Conservation (phyloP, 163 green algal species). For the Trebouxiophyceae sp. region DNA sequence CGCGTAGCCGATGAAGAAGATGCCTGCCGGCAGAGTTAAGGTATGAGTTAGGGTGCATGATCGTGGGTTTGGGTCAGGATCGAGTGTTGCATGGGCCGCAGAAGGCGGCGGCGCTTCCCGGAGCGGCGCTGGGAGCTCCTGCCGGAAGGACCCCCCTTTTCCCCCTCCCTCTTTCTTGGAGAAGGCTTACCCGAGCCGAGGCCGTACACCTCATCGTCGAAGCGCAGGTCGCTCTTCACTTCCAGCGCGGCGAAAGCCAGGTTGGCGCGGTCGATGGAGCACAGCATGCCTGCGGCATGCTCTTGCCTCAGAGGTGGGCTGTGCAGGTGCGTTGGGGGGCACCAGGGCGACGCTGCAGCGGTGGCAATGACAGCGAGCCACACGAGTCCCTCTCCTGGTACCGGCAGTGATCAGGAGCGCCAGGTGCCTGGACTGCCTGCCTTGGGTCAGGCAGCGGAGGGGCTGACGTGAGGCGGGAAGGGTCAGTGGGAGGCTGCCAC, state of each 20-base stretch:
- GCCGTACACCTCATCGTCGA: conserved; percentile 32
- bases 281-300: conserved; percentile 6
- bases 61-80: not conserved
- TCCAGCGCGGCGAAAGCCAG: conserved; percentile 32
- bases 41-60: not conserved
- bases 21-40: not conserved
- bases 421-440: too few species aligned
- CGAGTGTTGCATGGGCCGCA: not conserved
- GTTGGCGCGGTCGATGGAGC: conserved; percentile 20
- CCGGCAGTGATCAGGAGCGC: too few species aligned
- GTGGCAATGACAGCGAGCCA: too few species aligned
- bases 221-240: conserved; percentile 31
- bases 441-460: too few species aligned
- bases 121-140: not conserved
- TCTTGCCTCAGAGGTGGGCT: not conserved
- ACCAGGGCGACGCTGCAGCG: too few species aligned
- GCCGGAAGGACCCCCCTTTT: not conserved
- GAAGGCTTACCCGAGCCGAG: conserved; percentile 15
- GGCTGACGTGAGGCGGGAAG: too few species aligned
- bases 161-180: not conserved
- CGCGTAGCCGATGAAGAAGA: conserved; percentile 33
- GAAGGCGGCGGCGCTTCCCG: not conserved
- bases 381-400: too few species aligned
- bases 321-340: not conserved
- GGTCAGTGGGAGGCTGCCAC: too few species aligned